Percentiles rank a stretch among this genome's conserved stretches.
Conservation (phyloP, 352 stramenopile genomes). For the Pythium pyrilobum region DNA sequence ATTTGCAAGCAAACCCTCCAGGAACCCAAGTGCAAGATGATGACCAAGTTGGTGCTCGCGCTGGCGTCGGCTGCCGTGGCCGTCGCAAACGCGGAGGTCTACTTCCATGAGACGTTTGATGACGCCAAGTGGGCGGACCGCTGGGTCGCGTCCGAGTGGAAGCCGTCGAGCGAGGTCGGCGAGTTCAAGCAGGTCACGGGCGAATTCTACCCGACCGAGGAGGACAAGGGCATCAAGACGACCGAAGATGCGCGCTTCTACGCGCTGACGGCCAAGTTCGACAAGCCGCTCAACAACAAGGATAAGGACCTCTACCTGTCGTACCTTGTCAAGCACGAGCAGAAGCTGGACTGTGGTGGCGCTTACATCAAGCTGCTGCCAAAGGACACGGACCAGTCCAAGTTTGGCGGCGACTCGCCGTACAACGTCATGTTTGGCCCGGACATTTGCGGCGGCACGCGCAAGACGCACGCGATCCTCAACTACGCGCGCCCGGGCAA, state of each 20-base stretch:
- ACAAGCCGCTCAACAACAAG: conserved; percentile 85
- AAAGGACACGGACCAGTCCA: conserved; percentile 86
- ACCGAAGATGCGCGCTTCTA: conserved; percentile 97
- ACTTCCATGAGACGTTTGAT: conserved; percentile 94
- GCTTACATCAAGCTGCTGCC: conserved; percentile 99
- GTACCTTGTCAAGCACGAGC: conserved; percentile 98
- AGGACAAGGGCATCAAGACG: conserved; percentile 94
- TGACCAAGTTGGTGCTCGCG: conserved; percentile 55
- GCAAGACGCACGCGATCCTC: conserved; percentile 98
- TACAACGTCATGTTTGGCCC: conserved; percentile 99
- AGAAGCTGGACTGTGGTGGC: conserved; percentile 98
- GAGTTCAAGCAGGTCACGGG: conserved; percentile 93
- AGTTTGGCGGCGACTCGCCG: conserved; percentile 93
- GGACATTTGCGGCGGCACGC: conserved; percentile 97
- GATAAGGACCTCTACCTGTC: conserved; percentile 92
- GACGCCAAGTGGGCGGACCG: conserved; percentile 70
- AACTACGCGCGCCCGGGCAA: conserved; percentile 95
- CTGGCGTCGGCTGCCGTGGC: conserved; percentile 43
- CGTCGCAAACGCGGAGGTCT: conserved; percentile 72
- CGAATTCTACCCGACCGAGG: conserved; percentile 87
- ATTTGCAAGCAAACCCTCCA: conserved; percentile 9
- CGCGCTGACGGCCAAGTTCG: conserved; percentile 92
- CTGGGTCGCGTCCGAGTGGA: conserved; percentile 94
- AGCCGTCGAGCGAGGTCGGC: conserved; percentile 91
- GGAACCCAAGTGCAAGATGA: conserved; percentile 26